phyloP scores from a whole-genome alignment of 768 basidiomycete species.

The Suillus alpinus region DNA sequence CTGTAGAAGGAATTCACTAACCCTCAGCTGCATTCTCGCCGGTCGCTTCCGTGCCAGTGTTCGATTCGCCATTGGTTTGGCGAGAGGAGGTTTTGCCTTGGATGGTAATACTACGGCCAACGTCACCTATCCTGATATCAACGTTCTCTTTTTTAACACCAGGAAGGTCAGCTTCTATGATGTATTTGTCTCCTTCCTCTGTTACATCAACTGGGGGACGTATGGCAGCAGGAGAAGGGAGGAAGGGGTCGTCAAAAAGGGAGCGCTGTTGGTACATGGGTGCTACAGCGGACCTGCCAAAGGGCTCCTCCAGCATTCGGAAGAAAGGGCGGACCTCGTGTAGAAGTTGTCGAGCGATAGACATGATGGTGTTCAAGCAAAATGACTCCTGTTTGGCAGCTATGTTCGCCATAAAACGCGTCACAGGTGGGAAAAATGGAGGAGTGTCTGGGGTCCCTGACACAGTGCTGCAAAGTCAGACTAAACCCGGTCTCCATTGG shows the following conservation, averaged over 20 bases:
- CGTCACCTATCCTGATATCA: slow-evolving; percentile 67
- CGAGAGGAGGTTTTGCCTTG: slow-evolving; percentile 53
- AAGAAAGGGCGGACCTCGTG: slow-evolving; percentile 75
- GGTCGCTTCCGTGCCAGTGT: slow-evolving; percentile 20
- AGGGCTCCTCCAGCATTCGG: slow-evolving; percentile 72
- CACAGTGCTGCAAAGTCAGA: neutral
- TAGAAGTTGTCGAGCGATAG: slow-evolving; percentile 60
- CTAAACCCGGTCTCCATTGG: neutral
- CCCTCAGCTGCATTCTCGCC: slow-evolving; percentile 10
- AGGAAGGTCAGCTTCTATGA: slow-evolving; percentile 76
- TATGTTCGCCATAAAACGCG: neutral
- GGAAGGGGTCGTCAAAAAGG: slow-evolving; percentile 51
- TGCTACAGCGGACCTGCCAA: slow-evolving; percentile 29
- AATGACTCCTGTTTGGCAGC: neutral
- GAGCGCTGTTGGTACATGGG: slow-evolving; percentile 32
- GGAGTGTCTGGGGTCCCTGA: neutral
- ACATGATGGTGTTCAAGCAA: slow-evolving; percentile 42
- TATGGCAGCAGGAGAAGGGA: slow-evolving; percentile 28
- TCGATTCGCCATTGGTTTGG: slow-evolving; percentile 9
- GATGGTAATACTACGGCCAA: slow-evolving; percentile 68
- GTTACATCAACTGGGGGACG: slow-evolving; percentile 66
- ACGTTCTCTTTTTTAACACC: slow-evolving; percentile 78
- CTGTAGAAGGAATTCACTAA: slow-evolving; percentile 28
- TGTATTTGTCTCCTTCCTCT: slow-evolving; percentile 61
- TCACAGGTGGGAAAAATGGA: neutral